Evolutionary conservation across 2,329 filamentous ascomycete genomes (phyloP), one percentile per base, ranked within the genome.

Genomic region (Ophiostoma fasciatum): DNA sequence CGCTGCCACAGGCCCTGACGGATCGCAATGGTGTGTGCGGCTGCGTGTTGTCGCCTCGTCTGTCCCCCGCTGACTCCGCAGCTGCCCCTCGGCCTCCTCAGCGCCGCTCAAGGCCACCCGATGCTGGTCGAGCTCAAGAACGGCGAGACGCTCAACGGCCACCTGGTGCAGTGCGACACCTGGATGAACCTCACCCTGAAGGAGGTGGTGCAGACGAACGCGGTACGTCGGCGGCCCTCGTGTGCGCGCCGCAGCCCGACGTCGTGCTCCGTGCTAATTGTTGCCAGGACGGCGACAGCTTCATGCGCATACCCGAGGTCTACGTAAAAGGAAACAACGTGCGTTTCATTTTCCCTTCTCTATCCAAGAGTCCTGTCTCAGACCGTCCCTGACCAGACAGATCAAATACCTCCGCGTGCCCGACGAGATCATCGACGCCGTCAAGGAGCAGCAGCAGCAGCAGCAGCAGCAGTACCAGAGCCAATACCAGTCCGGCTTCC

Each of bases 121-220:
- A 96, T 94, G 81, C 78, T 94, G 39, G 87, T 94, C 46, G 87
- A 94, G 66, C 79, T 94, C 47, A 94, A 94, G 68, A 93, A 88
- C 53, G 87, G 87, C 62, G 87, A 98, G 61, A 96, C 90, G 0
- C 72, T 98, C 42, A 98, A 96, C 62, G 90, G 90, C 44, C 85
- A 94, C 54, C 68, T 98, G 41, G 81, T 94, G 57, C 84, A 80
- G 58, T 98, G 88, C 74, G 90, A 98, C 59, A 98, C 88, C 33
- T 98, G 90, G 85, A 98, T 98, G 90, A 98, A 98, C 63, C 65
- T 98, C 49, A 96, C 88, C 3, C 63, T 98, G 47, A 93, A 90
- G 59, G 90, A 96, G 58, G 92, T 98, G 17, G 83, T 96, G 25
- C 88, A 96, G 61, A 96, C 90, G 14, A 94, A 81, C 54, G 78